Evolutionary conservation across 257 asterid species (phyloP).

Genomic region (Pogostemon cablin): DNA sequence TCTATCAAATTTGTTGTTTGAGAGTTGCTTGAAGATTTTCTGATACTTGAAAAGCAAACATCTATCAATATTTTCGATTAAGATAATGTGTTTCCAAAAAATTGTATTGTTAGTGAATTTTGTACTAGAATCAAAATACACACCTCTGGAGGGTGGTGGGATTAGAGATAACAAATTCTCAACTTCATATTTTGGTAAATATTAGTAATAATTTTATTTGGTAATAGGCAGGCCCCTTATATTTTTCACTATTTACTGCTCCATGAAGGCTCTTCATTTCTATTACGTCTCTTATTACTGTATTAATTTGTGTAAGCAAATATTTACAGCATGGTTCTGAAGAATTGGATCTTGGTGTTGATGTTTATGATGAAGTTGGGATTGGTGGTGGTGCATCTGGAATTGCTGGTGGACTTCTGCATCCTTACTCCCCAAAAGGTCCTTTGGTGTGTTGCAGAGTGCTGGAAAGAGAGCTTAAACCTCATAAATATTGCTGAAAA

Average conservation of each 20-base stretch:
- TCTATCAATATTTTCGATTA: not conserved
- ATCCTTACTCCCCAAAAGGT: constrained; percentile 98
- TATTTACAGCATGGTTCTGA: constrained; percentile 61
- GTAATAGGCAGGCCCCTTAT: not conserved
- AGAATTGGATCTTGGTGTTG: constrained; percentile 64
- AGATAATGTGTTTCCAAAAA: not conserved
- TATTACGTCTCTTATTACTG: constrained; percentile 11
- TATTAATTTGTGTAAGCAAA: constrained; percentile 31
- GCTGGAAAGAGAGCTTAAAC: constrained; percentile 85
- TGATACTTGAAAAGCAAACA: not conserved
- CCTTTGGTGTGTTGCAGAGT: constrained; percentile 83
- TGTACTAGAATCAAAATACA: not conserved
- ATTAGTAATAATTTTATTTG: not conserved
- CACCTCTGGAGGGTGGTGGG: not conserved
- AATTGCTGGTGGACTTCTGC: constrained; percentile 95
- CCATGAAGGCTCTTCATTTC: not conserved
- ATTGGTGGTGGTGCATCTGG: constrained; percentile 99
- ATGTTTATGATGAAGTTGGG: constrained; percentile 86
- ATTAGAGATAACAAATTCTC: constrained; percentile 1
- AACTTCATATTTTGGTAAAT: not conserved
- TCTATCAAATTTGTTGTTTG: not conserved
- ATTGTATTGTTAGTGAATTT: not conserved
- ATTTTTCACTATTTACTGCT: constrained; percentile 17
- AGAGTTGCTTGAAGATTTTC: not conserved
- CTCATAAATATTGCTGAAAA: constrained; percentile 73